A percentile compares a stretch with the other conserved stretches of the same genome.
These are phyloP conservation scores for Neopestalotiopsis rosae DNA, from an alignment of 2,329 filamentous ascomycete genomes.

Conservation along the genomic window DNA sequence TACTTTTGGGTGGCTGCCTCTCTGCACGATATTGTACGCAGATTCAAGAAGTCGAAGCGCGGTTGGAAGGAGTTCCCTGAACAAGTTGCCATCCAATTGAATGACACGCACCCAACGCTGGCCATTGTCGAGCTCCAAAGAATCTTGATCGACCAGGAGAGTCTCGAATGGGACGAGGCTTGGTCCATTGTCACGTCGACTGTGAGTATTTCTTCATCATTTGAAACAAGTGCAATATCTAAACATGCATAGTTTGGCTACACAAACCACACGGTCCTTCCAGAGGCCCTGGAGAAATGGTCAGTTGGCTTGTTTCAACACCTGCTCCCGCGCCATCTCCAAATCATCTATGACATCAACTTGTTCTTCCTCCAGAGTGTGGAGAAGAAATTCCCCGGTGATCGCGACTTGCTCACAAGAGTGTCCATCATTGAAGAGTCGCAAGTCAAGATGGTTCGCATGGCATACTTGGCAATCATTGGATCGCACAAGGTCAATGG, in stretches of 20 bases:
- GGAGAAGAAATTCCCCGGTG: slow-evolving; percentile 87
- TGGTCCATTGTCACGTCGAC: slow-evolving; percentile 81
- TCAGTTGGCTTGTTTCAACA: slow-evolving; percentile 91
- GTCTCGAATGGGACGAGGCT: slow-evolving; percentile 89
- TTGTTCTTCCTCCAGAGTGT: slow-evolving; percentile 89
- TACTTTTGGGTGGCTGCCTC: slow-evolving; percentile 99
- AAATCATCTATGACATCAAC: slow-evolving; percentile 99
- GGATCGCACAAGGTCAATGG: slow-evolving; percentile 99
- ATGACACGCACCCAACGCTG: slow-evolving; percentile 95
- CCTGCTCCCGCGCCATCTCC: slow-evolving; percentile 88
- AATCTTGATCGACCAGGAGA: slow-evolving; percentile 87
- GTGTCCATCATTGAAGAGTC: slow-evolving; percentile 99
- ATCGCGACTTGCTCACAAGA: slow-evolving; percentile 81
- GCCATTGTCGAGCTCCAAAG: slow-evolving; percentile 96
- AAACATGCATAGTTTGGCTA: slow-evolving; percentile 75
- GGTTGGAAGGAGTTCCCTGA: slow-evolving; percentile 92
- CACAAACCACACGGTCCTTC: slow-evolving; percentile 97
- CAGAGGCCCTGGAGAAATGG: slow-evolving; percentile 98
- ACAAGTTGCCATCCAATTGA: slow-evolving; percentile 95
- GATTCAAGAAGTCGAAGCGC: slow-evolving; percentile 97
- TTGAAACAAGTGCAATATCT: slow-evolving; percentile 22
- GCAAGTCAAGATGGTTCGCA: slow-evolving; percentile 96
- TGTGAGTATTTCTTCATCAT: slow-evolving; percentile 47
- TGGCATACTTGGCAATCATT: slow-evolving; percentile 94
- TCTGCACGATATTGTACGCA: slow-evolving; percentile 91